Evolutionary conservation across 371 early-diverging fungal genomes (phyloP), one percentile per base, ranked within the genome.

Genomic region (Phascolomyces articulosus): DNA sequence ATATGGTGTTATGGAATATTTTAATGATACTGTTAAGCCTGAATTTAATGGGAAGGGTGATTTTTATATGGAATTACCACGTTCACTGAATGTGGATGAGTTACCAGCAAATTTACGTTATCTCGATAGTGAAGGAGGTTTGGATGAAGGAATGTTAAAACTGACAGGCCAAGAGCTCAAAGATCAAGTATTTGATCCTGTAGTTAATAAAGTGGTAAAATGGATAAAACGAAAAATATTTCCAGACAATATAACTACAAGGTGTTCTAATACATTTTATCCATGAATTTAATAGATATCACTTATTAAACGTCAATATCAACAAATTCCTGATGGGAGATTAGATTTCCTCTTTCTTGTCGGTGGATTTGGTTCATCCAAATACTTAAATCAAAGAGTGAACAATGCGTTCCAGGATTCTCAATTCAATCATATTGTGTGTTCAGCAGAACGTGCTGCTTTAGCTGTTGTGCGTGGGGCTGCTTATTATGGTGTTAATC

Each of bases 11-110:
- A 78, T 86, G 74, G 82, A 86, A 28, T 80, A 79, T 18, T 86
- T 86, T 68, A 78, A 84, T 9, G 82, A 86, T 55, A 71, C 63
- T 2, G 84, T 85, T 34, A 82, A 85, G 58, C 87, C 87, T 1
- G 83, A 82, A 48, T 86, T 86, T 70, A 84, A 85, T 61, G 85
- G 68, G 13, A 61, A 76, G 20, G 79, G 76, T 56, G 83, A 85
- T 55, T 83, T 83, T 34, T 85, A 81, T 53, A 29, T 85, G 28
- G 74, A 65, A 44, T 66, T 85, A 55, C 84, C 86, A 2, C 76
- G 72, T 18, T 77, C 80, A 13, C 67, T 74, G 24, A 69, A 74
- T 31, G 58, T 85, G 23, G 76, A 75, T 44, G 65, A 71, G 1
- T 31, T 83, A 21, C 68, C 69, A 55, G 60, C 70, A 34, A 48